These are phyloP conservation scores for Jacaranda copaia DNA, from an alignment of 257 asterid genomes.

Conservation along the genomic window DNA sequence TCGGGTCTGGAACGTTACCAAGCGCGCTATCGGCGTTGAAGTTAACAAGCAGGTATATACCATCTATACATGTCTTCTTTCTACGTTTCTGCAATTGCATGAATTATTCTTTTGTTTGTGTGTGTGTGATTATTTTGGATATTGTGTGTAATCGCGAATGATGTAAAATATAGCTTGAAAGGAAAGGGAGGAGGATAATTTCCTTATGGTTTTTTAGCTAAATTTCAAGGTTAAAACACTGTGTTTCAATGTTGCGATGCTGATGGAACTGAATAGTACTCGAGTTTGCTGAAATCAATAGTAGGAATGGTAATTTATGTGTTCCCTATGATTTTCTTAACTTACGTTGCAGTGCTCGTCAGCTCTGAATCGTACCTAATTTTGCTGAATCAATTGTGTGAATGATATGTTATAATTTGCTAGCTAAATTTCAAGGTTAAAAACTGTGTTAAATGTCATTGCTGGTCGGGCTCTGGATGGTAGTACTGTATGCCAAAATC, in stretches of 20 bases:
- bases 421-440: too few relatives aligned
- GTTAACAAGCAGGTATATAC: conserved; percentile 62
- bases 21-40: conserved; percentile 70
- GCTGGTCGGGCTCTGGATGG: too few relatives aligned
- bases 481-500: too few relatives aligned
- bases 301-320: not conserved
- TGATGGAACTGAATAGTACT: not conserved
- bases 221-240: not conserved
- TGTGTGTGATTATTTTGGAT: not conserved
- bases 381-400: too few relatives aligned
- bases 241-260: not conserved
- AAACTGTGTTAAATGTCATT: too few relatives aligned
- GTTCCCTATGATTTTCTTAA: too few relatives aligned
- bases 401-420: too few relatives aligned
- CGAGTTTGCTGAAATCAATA: not conserved
- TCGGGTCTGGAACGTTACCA: conserved; percentile 70
- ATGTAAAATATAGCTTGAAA: not conserved
- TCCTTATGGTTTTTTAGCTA: not conserved
- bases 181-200: not conserved
- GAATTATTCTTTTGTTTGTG: not conserved
- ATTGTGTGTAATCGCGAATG: not conserved
- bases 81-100: conserved; percentile 6
- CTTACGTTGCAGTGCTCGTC: too few relatives aligned
- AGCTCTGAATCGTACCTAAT: too few relatives aligned
- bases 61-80: not conserved